phyloP scores from a whole-genome alignment of 129 eudicot species.

The Tagetes erecta region DNA sequence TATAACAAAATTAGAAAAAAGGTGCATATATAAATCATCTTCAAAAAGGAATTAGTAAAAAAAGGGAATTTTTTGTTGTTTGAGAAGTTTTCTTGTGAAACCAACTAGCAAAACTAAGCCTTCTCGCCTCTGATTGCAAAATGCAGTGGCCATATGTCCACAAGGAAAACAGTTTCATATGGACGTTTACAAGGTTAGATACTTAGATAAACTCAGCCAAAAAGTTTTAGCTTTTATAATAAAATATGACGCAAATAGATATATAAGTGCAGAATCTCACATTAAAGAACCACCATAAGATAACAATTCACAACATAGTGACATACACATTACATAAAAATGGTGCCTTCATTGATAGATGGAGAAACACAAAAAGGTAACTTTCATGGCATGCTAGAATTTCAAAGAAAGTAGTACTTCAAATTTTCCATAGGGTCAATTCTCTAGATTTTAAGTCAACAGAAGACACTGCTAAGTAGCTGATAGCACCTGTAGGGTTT shows the following conservation, averaged over 20 bases:
- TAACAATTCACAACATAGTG: neutral
- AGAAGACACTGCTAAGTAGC: neutral
- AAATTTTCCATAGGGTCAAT: neutral
- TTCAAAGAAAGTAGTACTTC: neutral
- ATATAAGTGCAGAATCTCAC: neutral
- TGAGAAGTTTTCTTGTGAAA: conserved; percentile 17
- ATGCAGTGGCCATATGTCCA: neutral
- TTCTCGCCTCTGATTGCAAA: neutral
- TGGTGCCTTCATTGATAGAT: neutral
- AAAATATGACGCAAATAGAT: neutral
- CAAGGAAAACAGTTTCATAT: conserved; percentile 3
- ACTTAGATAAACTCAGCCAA: neutral
- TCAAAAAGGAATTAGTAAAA: conserved; percentile 1
- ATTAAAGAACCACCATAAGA: neutral
- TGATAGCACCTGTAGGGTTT: neutral
- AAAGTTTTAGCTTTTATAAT: neutral
- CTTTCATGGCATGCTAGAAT: neutral
- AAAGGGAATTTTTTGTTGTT: neutral
- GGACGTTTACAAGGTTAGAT: neutral
- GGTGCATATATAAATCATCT: neutral
- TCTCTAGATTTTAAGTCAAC: neutral
- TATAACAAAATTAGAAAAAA: neutral
- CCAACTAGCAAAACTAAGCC: conserved; percentile 6
- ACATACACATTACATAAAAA: neutral
- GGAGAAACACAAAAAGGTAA: neutral